These are phyloP conservation scores for Yarrowia phangngaensis DNA, from an alignment of 805 yeast species.

Conservation along the genomic window DNA sequence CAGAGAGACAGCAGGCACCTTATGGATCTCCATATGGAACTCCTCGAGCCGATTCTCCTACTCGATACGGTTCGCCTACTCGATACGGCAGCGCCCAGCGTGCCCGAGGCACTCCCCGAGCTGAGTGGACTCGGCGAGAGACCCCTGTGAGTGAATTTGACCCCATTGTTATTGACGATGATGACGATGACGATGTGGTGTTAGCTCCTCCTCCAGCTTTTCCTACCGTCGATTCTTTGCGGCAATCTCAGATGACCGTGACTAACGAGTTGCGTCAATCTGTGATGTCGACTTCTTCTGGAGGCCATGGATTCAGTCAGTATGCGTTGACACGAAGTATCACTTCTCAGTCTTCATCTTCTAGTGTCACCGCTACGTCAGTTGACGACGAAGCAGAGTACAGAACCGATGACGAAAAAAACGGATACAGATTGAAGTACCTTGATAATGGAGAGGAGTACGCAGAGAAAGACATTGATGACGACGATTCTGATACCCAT, in stretches of 20 bases:
- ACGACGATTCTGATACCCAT: slow-evolving; percentile 21
- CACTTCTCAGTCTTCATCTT: slow-evolving; percentile 14
- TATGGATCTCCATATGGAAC: slow-evolving; percentile 26
- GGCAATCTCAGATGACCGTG: slow-evolving; percentile 14
- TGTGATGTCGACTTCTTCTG: slow-evolving; percentile 17
- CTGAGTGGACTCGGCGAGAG: slow-evolving; percentile 62
- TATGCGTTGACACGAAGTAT: slow-evolving; percentile 5
- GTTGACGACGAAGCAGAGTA: slow-evolving; percentile 15
- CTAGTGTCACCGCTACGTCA: slow-evolving; percentile 15
- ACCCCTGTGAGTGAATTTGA: slow-evolving; percentile 49
- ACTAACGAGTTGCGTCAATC: slow-evolving; percentile 15
- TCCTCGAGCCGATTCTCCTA: slow-evolving; percentile 27
- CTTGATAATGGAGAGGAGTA: slow-evolving; percentile 18
- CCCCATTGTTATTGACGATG: slow-evolving; percentile 32
- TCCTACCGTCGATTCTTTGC: slow-evolving; percentile 24
- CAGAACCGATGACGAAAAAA: slow-evolving; percentile 17
- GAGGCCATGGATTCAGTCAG: slow-evolving; percentile 6
- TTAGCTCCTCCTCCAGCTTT: slow-evolving; percentile 24
- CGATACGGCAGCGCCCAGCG: slow-evolving; percentile 29
- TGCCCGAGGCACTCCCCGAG: slow-evolving; percentile 50
- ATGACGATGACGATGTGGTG: slow-evolving; percentile 11
- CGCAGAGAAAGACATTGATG: slow-evolving; percentile 3
- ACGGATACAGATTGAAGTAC: slow-evolving; percentile 24
- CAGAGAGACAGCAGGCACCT: slow-evolving; percentile 3
- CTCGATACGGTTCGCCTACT: slow-evolving; percentile 31